A percentile compares a stretch with the other conserved stretches of the same genome.
These are phyloP conservation scores for Chimonanthus praecox DNA, from an alignment of 164 flowering plant genomes.

Conservation along the genomic window DNA sequence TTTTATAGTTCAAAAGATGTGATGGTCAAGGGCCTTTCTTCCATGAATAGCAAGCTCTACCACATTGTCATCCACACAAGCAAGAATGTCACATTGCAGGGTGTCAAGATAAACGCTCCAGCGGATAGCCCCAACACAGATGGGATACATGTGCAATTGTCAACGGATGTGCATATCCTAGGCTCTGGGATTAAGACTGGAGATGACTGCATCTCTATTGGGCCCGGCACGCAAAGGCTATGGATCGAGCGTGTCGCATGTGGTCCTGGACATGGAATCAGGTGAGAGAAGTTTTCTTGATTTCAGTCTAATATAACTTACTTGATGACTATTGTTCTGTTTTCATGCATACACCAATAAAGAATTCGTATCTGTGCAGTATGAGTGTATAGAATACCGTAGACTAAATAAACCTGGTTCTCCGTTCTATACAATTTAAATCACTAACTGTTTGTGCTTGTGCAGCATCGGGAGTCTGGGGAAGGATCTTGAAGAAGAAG, in stretches of 20 bases:
- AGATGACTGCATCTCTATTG: conserved; percentile 30
- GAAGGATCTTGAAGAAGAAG: conserved; percentile 38
- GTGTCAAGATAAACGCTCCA: conserved; percentile 24
- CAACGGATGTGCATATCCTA: conserved; percentile 21
- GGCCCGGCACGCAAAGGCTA: conserved; percentile 24
- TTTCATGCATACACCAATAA: neutral
- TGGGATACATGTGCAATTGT: conserved; percentile 27
- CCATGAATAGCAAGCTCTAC: conserved; percentile 34
- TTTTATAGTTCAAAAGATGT: conserved; percentile 22
- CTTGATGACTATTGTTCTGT: neutral
- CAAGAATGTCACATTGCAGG: conserved; percentile 22
- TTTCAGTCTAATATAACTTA: neutral
- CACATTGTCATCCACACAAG: conserved; percentile 36
- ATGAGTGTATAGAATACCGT: no score
- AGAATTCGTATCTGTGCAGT: no score
- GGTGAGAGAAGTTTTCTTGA: conserved; percentile 7
- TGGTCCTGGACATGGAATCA: conserved; percentile 34
- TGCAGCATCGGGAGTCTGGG: conserved; percentile 76
- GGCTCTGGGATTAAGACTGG: conserved; percentile 12
- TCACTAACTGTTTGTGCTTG: neutral
- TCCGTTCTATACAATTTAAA: neutral
- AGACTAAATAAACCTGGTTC: no score
- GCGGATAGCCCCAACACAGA: conserved; percentile 35
- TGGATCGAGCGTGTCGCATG: conserved; percentile 19
- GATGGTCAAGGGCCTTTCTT: conserved; percentile 28